Base-by-base conservation (phyloP, 2,329 filamentous ascomycete species). In the Alternaria viburni region DNA sequence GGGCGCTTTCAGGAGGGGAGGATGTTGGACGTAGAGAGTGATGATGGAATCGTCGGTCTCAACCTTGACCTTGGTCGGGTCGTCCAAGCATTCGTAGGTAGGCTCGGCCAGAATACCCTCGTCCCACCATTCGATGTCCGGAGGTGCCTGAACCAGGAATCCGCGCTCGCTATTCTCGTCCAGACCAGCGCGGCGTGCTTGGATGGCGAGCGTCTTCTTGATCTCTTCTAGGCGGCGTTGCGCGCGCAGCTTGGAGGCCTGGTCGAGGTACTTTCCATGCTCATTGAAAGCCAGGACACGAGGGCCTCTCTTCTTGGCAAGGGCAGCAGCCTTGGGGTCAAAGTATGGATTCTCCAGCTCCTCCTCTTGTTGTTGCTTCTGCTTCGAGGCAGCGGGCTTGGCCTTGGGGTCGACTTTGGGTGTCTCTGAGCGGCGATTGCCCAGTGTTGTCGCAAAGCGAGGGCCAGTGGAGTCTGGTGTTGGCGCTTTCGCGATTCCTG, bases 121-220 rank as follows among this genome's bases (percentile, higher is more conserved):
- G 73, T 99, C 96, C 93, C 95, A 98, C 96, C 96, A 99, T 79
- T 99, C 96, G 45, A 98, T 87, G 8, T 91, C 91, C 5, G 96
- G 96, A 10, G 96, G 96, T 30, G 87, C 86, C 66, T 95, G 90
- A 6, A 97, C 88, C 5, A 96, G 81, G 77, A 95, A 98, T 30
- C 93, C 92, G 79, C 95, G 97, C 79, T 99, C 95, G 52, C 91
- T 89, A 65, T 96, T 95, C 77, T 98, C 95, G 73, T 98, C 95
- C 66, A 98, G 92, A 50, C 93, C 94, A n/a, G 91, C 93, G 78
- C 93, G 95, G 62, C 94, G 88, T 11, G 93, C 91, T 71, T 93
- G 90, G 70, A 91, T 91, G 1, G 95, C 95, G 70, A 99, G 96
- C 59, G 91, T 88, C 83, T 91, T 94, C 81, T 98, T 98, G 89